Base-by-base conservation (phyloP, 2,329 filamentous ascomycete genomes). In the Westerdykella aurantiaca region DNA sequence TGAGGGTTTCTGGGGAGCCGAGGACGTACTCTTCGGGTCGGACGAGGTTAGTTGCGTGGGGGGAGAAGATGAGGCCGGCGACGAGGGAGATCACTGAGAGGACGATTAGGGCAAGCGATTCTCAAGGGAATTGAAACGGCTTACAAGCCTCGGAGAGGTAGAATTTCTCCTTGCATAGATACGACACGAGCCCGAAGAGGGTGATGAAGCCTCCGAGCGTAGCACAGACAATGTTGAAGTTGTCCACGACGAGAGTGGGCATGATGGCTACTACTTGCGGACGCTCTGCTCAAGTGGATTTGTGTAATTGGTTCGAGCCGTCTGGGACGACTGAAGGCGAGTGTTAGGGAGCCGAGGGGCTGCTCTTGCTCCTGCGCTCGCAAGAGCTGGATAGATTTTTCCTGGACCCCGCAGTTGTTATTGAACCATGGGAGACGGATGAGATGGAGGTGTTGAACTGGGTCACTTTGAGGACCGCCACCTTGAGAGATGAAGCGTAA, bases 91-190 rank as follows among this genome's bases (percentile, higher is more conserved):
- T 94, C 41, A 95, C 86, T 90, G 52, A 29, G 34, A 41, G 42
- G 21, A 34, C 42, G 21, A 48, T 51, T 47, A 53, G 43, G 35
- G 14, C 43, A 17, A 43, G 34, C 31, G 6, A 12, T 12, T 13
- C 12, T 33, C 31, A 33, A 14, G 31, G 31, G 18, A 21, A 21
- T 21, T 21, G 18, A 21, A 21, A 21, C 18, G 6, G 4, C 85
- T 64, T 73, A 91, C 88, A 73, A 42, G 90, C 87, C 77, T 96
- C 90, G 1, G 88, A 95, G 1, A 96, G 77, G 64, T 95, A 95
- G 62, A 87, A 91, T 45, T 82, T 85, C 70, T 95, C 90, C 63
- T 96, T 95, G 61, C 87, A 77, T 14, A 95, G 77, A 61, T 89
- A 95, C 1, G 88, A 95, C 0, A 96, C 88, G 35, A 96, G 72